Percentiles rank a stretch among this genome's conserved stretches.
These are phyloP conservation scores for Populus davidiana DNA, from an alignment of 345 rosid species.

Conservation along the genomic window DNA sequence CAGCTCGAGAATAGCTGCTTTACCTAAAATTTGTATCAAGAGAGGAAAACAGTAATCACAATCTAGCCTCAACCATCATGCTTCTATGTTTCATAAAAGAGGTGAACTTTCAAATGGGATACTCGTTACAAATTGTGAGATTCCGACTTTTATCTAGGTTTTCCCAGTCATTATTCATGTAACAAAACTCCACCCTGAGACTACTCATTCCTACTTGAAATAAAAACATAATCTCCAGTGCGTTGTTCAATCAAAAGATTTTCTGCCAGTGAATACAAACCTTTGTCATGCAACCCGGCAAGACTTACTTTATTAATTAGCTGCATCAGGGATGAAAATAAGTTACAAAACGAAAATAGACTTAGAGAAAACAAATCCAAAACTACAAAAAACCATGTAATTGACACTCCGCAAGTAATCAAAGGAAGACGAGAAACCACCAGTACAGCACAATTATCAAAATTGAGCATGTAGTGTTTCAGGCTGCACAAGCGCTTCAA, in stretches of 20 bases:
- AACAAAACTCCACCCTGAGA: background rate
- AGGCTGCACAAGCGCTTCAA: background rate
- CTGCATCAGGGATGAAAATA: conserved; percentile 42
- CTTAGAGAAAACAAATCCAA: background rate
- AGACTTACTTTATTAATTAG: conserved; percentile 53
- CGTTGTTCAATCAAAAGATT: background rate
- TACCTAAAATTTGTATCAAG: conserved; percentile 46
- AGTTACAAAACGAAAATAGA: background rate
- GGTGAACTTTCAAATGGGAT: background rate
- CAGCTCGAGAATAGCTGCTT: conserved; percentile 79
- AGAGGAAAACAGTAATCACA: background rate
- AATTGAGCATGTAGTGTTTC: background rate
- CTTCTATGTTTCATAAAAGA: background rate
- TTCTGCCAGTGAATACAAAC: conserved; percentile 29
- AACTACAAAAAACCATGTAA: background rate
- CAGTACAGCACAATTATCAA: background rate
- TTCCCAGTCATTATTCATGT: background rate
- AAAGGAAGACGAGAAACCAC: background rate
- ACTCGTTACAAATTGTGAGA: background rate
- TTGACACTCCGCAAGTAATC: background rate
- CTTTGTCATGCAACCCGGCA: conserved; percentile 95
- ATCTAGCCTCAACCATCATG: background rate
- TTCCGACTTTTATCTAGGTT: conserved; percentile 1
- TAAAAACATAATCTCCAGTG: background rate
- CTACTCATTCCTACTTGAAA: background rate